Evolutionary conservation across 108 stramenopile genomes (phyloP).

Genomic region (Epithemia pelagica): DNA sequence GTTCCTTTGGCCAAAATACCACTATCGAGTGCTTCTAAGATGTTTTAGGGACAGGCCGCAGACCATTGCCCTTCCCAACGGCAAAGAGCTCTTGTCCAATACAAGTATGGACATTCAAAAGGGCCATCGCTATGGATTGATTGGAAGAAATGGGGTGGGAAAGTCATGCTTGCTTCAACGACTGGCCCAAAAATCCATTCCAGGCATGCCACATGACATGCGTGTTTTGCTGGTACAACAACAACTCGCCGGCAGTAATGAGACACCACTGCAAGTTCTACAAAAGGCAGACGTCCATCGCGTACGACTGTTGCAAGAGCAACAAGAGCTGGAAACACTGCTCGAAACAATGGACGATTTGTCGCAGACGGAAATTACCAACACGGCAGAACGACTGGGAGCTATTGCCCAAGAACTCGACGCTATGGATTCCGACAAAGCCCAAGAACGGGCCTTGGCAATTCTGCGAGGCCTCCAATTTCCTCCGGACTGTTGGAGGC

Average conservation of each 20-base stretch:
- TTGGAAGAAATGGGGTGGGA: constrained; percentile 81
- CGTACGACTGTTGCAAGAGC: constrained; percentile 39
- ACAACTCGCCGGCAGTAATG: constrained; percentile 71
- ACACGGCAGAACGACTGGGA: constrained; percentile 43
- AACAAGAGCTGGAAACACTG: constrained; percentile 45
- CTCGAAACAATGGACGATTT: constrained; percentile 44
- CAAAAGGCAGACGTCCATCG: constrained; percentile 62
- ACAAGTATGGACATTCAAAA: constrained; percentile 10
- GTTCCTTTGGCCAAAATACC: too few relatives aligned
- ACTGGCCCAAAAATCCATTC: constrained; percentile 63
- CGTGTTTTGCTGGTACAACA: constrained; percentile 68
- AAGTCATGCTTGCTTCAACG: constrained; percentile 77
- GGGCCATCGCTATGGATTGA: constrained; percentile 62
- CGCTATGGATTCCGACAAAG: constrained; percentile 50
- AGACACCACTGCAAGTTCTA: constrained; percentile 66
- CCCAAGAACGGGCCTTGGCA: constrained; percentile 51
- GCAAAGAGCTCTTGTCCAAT: constrained; percentile 1
- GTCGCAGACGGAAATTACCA: constrained; percentile 33
- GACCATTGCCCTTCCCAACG: constrained; percentile 25
- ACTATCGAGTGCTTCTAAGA: too few relatives aligned
- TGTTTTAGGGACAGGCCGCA: too few relatives aligned
- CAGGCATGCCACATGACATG: constrained; percentile 72
- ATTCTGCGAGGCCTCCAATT: constrained; percentile 62
- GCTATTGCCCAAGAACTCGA: constrained; percentile 69
- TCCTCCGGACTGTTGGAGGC: constrained; percentile 48